Evolutionary conservation across 305 asterid genomes (phyloP).

Genomic region (Striga hermonthica): DNA sequence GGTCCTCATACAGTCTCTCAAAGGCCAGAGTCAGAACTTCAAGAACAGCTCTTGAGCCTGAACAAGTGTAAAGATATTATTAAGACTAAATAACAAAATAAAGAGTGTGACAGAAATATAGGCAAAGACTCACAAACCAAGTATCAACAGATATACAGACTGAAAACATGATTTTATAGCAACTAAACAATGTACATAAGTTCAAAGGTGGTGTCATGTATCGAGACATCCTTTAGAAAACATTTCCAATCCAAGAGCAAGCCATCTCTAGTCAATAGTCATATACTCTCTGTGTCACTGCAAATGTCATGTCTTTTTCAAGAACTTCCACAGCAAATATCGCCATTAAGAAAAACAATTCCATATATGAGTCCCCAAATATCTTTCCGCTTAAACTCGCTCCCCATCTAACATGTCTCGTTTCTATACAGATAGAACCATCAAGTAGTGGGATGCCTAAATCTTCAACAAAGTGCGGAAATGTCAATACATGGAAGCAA

Average conservation of each 20-base stretch:
- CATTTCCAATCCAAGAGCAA: background rate
- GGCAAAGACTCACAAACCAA: slow-evolving; percentile 18
- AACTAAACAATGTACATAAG: slow-evolving; percentile 16
- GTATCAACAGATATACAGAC: slow-evolving; percentile 11
- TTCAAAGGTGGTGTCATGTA: slow-evolving; percentile 16
- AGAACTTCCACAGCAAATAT: background rate
- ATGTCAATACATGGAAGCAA: background rate
- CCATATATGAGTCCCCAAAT: background rate
- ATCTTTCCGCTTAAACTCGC: background rate
- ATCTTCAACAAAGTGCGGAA: slow-evolving; percentile 8
- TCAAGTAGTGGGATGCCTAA: background rate
- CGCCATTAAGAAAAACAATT: background rate
- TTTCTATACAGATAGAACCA: background rate
- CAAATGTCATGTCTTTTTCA: background rate
- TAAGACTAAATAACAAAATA: slow-evolving; percentile 13
- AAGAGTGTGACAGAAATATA: background rate
- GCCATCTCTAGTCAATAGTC: background rate
- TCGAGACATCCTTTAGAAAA: slow-evolving; percentile 9
- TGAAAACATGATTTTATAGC: slow-evolving; percentile 14
- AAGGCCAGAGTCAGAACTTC: slow-evolving; percentile 62
- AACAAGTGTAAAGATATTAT: slow-evolving; percentile 30
- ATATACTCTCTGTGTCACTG: background rate
- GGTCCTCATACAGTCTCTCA: slow-evolving; percentile 58
- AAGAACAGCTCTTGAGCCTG: slow-evolving; percentile 58
- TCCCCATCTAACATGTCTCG: slow-evolving; percentile 11